These are phyloP conservation scores for Ceratocystis albifundus DNA, from an alignment of 2,329 filamentous ascomycete species.

Conservation along the genomic window DNA sequence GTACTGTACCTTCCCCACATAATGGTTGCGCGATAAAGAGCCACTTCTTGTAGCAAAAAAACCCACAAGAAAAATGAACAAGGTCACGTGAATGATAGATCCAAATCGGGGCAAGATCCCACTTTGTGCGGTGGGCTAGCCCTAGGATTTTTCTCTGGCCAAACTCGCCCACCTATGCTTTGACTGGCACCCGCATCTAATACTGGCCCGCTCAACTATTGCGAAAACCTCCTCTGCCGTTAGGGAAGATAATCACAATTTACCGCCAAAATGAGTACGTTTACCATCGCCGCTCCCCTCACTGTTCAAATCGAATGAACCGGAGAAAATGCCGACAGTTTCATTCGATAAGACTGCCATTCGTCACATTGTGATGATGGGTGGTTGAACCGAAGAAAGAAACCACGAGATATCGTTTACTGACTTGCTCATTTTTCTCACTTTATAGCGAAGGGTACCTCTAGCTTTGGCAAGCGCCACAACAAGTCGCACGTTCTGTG, in stretches of 20 bases:
- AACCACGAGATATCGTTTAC: conserved; percentile 22
- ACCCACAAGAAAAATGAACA: conserved; percentile 6
- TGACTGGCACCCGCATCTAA: conserved; percentile 20
- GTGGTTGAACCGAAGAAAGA: neutral
- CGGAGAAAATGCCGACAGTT: conserved; percentile 23
- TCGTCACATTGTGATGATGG: conserved; percentile 19
- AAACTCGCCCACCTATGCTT: conserved; percentile 22
- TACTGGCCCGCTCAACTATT: conserved; percentile 22
- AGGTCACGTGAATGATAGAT: conserved; percentile 9
- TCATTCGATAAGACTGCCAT: conserved; percentile 19
- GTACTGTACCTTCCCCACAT: neutral
- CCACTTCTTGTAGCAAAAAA: neutral
- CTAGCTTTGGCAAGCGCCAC: conserved; percentile 57
- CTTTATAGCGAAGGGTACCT: conserved; percentile 45
- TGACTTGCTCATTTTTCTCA: conserved; percentile 23
- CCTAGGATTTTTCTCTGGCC: conserved; percentile 21
- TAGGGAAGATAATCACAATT: conserved; percentile 26
- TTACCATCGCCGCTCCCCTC: conserved; percentile 18
- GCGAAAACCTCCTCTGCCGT: conserved; percentile 22
- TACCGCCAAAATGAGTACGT: conserved; percentile 50
- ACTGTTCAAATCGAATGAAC: conserved; percentile 12
- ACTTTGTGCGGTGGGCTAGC: conserved; percentile 21
- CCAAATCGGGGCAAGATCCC: conserved; percentile 18
- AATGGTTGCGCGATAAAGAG: neutral
- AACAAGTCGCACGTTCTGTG: conserved; percentile 98